Evolutionary conservation across 306 rosid genomes (phyloP), one percentile per base, ranked within the genome.

Genomic region (Quercus gilva): DNA sequence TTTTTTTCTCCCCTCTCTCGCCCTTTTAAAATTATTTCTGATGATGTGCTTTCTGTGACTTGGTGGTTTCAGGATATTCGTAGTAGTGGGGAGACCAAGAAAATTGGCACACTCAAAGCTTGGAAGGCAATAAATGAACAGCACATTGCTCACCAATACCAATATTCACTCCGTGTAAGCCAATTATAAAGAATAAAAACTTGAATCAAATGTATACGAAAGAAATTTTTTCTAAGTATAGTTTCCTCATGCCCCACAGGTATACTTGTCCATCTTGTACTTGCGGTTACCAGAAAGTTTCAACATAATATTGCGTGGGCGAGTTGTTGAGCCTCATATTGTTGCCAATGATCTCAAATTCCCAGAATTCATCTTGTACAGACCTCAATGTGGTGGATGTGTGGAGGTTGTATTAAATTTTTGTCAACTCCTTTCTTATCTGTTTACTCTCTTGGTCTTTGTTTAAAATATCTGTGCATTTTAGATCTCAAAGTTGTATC

Each of bases 211-310:
- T 73, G 19, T 71, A 35, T 49, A 3, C 56, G 74, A 20, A 19
- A 56, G 67, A 57, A 68, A 55, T 7, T 17, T 79, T 80, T 53
- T 80, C 26, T 57, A 41, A 85, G 43, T 75, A 79, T 75, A 69
- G 83, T 81, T 70, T 81, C 70, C 55, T 80, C 63, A 64, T 60
- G 79, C 59, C 82, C 41, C 73, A 51, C 88, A 95, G 99, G 99
- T 68, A 35, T 95, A 95, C 85, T 75, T 83, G 89, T 95, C 99
- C 78, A 91, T 95, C 86, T 90, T 95, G 88, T 95, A 95, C 91
- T 84, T 95, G 92, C 83, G 88, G 76, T 45, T 87, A 25, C 94
- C 97, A 2, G 82, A 72, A 68, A 76, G 21, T 74, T 95, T 95
- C 82, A 90, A 76, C 63, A 90, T 95, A 69, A 58, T 89, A 75